Evolutionary conservation across 2,329 filamentous ascomycete species (phyloP), one percentile per base, ranked within the genome.

Genomic region (Dothideomycetidae sp.): DNA sequence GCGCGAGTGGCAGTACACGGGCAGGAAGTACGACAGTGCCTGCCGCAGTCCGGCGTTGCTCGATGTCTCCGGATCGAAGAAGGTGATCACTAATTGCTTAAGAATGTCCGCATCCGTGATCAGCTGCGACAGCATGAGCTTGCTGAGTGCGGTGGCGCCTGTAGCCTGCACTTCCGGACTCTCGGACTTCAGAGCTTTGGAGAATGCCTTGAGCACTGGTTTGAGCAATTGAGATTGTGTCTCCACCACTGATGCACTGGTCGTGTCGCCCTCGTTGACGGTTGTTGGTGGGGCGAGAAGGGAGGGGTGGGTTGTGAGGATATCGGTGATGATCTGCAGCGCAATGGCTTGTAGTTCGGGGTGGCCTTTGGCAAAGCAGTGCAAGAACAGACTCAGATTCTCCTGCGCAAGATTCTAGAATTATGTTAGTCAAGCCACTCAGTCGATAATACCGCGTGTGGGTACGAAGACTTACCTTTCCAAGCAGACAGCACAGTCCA

Each of bases 281-380:
- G 43, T 18, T 39, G 42, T 40, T 74, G 30, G 57, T 52, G 41
- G 56, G 3, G 84, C 66, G 11, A 94, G 72, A 42, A 93, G 72
- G 0, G 81, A 73, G 10, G 84, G 85, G 53, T 96, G 84, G 1
- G 85, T 82, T 37, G 86, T 85, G 33, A 96, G 67, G 48, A 96
- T 88, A 56, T 98, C 90, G 7, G 84, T 86, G 19, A 98, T 71
- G 44, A 93, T 92, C 46, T 96, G 84, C 19, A 96, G 63, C 0
- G 85, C 81, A 5, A 85, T 93, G 35, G 88, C 81, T 56, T 96
- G 88, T 28, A 98, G 67, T 1, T 79, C 76, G 7, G 90, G 77
- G 52, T 94, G 85, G 1, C 90, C 90, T 62, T 93, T 93, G 58
- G 67, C 81, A 62, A 92, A 94, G 64, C 93, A 94, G 56, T 93